Base-by-base conservation (phyloP, 2,329 filamentous ascomycete species). In the Lachnellula cervina region DNA sequence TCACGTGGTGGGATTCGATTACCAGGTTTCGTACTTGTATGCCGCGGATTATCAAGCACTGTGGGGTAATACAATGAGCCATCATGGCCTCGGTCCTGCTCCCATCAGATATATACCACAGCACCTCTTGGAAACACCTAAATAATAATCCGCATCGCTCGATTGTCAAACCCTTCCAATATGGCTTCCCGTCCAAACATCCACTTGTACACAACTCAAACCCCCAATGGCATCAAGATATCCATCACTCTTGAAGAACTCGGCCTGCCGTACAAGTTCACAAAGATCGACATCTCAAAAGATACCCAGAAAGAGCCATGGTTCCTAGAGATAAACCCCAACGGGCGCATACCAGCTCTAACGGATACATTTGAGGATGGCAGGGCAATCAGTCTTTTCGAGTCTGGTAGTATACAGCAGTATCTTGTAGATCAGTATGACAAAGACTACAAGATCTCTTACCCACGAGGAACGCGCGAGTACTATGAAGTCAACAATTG, bases 251-350 rank as follows among this genome's bases (percentile, higher is more conserved):
- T 97, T 16, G 90, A 95, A 74, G 91, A 96, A 74, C 80, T 96
- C 4, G 87, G 86, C 63, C 75, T 95, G 42, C 82, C 87, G n/a
- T 96, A 96, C 76, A 84, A 90, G 73, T 81, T 85, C 44, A 80
- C 86, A 51, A 77, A 80, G 44, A 84, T 95, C 66, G 80, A 88
- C n/a, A 80, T 95, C 57, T 75, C 71, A 60, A 88, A 88, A 60
- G 88, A 90, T 70, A 80, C 76, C n/a, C 90, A 95, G 66, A 95
- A 94, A 66, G 82, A 93, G 71, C 83, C 82, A 16, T 95, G 89
- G 90, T 97, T 93, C 74, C 80, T 95, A 28, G 84, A 86, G 51
- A 95, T 96, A 74, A 96, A 96, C 73, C 91, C 91, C 61, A 96
- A 96, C 71, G 91, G 91, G 61, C 88, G 91, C 63, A 96, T 96